Evolutionary conservation across 495 filamentous ascomycete genomes (phyloP).

Genomic region (Neurospora sp.): DNA sequence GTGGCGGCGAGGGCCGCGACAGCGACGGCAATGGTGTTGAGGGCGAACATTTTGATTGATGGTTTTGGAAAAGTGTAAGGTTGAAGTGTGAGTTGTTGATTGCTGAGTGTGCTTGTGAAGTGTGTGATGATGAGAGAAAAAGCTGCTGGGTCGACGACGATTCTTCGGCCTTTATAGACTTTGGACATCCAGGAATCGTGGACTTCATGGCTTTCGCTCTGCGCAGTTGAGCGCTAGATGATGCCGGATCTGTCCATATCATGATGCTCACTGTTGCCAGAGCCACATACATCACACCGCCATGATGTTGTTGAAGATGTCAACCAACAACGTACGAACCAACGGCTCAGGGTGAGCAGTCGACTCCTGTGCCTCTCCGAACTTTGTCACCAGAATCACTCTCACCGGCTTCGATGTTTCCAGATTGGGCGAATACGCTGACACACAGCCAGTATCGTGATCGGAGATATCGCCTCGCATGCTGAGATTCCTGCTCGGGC

Average conservation of each 20-base stretch:
- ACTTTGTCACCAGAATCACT: neutral
- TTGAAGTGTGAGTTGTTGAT: neutral
- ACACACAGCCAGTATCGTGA: neutral
- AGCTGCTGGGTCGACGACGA: neutral
- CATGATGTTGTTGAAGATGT: neutral
- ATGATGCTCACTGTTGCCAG: neutral
- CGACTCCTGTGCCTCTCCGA: neutral
- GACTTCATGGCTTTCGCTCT: neutral
- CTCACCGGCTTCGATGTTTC: neutral
- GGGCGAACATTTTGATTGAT: neutral
- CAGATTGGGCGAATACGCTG: neutral
- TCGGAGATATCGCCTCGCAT: no score
- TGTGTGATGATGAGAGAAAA: neutral
- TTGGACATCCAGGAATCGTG: neutral
- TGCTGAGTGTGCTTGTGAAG: neutral
- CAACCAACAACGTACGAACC: neutral
- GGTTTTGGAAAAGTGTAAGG: neutral
- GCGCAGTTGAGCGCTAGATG: neutral
- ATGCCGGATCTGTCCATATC: neutral
- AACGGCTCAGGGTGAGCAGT: neutral
- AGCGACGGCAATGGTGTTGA: neutral
- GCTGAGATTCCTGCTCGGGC: no score
- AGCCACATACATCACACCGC: neutral
- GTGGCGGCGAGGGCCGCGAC: neutral
- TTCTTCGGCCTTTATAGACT: neutral